Evolutionary conservation across 169 alveolate species (phyloP).

Genomic region (Babesia ovis): DNA sequence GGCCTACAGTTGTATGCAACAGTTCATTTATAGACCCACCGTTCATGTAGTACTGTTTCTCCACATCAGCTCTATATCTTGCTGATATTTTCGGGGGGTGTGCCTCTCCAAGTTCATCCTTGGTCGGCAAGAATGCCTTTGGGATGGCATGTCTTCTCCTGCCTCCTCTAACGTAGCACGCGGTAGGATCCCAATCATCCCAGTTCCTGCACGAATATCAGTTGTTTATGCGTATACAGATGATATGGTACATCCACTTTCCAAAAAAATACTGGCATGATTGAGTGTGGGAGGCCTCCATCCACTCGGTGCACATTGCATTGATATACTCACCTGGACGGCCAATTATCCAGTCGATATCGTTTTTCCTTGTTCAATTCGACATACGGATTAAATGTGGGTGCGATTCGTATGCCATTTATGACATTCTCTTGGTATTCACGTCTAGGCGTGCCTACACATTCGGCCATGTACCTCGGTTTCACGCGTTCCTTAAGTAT

Average conservation of each 20-base stretch:
- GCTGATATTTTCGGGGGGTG: conserved; percentile 81
- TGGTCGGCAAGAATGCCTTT: conserved; percentile 76
- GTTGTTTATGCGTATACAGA: background rate
- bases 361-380: conserved; percentile 79
- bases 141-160: conserved; percentile 81
- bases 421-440: conserved; percentile 78
- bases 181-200: conserved; percentile 81
- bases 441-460: conserved; percentile 85
- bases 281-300: too few species aligned
- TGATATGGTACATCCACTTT: background rate
- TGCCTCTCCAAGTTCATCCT: conserved; percentile 86
- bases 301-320: too few species aligned
- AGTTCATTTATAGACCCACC: conserved; percentile 63
- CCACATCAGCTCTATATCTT: conserved; percentile 82
- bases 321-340: conserved; percentile 79
- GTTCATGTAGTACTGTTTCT: conserved; percentile 80
- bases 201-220: conserved; percentile 70
- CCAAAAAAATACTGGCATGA: too few species aligned
- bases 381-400: conserved; percentile 86
- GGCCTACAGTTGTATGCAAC: conserved; percentile 40
- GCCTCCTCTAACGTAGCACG: conserved; percentile 84
- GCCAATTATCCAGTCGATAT: conserved; percentile 84
- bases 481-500: conserved; percentile 73
- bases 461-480: conserved; percentile 82
- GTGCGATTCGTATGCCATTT: conserved; percentile 82